Conservation (phyloP, 164 flowering plant species). For the Vitis amurensis region DNA sequence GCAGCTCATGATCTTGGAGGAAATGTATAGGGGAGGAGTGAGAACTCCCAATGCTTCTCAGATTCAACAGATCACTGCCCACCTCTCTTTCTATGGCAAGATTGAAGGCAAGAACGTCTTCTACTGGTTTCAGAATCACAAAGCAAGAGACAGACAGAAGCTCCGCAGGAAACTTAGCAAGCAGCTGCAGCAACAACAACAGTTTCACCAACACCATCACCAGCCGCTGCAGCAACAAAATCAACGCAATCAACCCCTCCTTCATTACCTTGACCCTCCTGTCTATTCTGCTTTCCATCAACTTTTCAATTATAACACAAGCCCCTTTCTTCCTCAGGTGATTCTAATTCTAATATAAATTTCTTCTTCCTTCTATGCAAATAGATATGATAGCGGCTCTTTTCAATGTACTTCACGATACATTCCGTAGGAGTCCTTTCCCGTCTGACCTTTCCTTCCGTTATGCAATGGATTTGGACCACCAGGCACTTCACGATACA, state of each 20-base stretch:
- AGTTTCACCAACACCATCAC: slow-evolving; percentile 14
- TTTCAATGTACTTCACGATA: too few species aligned
- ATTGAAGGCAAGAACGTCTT: slow-evolving; percentile 89
- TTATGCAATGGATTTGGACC: too few species aligned
- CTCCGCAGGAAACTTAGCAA: slow-evolving; percentile 55
- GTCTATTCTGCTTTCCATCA: slow-evolving; percentile 14
- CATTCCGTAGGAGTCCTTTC: too few species aligned
- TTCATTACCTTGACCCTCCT: slow-evolving; percentile 14
- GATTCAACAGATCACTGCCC: slow-evolving; percentile 77
- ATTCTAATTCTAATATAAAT: not conserved
- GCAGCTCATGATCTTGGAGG: slow-evolving; percentile 82
- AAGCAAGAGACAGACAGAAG: slow-evolving; percentile 85
- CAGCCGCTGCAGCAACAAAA: not conserved
- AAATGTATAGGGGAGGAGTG: slow-evolving; percentile 66
- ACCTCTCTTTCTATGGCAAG: slow-evolving; percentile 69
- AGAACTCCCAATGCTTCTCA: slow-evolving; percentile 70
- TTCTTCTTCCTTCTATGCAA: too few species aligned
- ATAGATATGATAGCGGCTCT: not conserved
- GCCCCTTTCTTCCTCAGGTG: slow-evolving; percentile 35
- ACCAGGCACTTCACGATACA: too few species aligned
- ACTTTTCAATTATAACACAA: slow-evolving; percentile 9
- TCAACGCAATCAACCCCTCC: slow-evolving; percentile 7
- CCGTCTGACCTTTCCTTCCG: too few species aligned
- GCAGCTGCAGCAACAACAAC: slow-evolving; percentile 38
- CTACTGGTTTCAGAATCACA: slow-evolving; percentile 93